Evolutionary conservation across 495 filamentous ascomycete species (phyloP), one percentile per base, ranked within the genome.

Genomic region (Aspergillus funiculosus): DNA sequence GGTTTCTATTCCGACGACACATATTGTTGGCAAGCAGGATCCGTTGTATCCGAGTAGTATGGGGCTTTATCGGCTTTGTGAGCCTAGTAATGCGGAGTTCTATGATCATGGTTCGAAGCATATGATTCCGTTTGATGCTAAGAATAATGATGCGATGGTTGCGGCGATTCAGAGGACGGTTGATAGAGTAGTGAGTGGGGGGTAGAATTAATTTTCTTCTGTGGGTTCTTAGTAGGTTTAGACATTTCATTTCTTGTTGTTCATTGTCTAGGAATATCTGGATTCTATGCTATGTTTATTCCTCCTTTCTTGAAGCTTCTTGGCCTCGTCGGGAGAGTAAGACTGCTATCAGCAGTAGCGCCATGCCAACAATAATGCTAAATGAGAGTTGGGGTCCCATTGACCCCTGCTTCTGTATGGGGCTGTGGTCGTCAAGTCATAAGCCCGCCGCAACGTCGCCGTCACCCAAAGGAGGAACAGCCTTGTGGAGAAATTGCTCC

Each of bases 401-500:
- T 27, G 25, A 14, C 6, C 18, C 22, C 37, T 31, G n/a, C 21
- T 11, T 22, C 35, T 27, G 40, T 21, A 14, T 28, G 40, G 21
- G 14, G 20, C 21, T 45, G 13, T 26, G n/a, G 44, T 52, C 51
- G 39, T 53, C 58, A 50, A 69, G 61, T 71, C 80, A 68, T 68
- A 68, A 47, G 44, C 76, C 52, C 71, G 82, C 43, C 66, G 71
- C 22, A 17, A 48, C 19, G 63, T 86, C 48, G 71, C 82, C 50
- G 57, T 85, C 51, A 71, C 79, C 50, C 60, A 87, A 50, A 54
- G 73, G 19, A 51, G 86, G 83, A 34, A 95, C 64, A 14, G 66
- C 65, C 52, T 79, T 69, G 14, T 71, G 67, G 28, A 97, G 54
- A 69, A 86, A 97, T 17, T 66, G 68, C 67, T 95, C 89, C 25